These are phyloP conservation scores for Rhododendron molle DNA, from an alignment of 148 eudicot genomes.

Conservation along the genomic window DNA sequence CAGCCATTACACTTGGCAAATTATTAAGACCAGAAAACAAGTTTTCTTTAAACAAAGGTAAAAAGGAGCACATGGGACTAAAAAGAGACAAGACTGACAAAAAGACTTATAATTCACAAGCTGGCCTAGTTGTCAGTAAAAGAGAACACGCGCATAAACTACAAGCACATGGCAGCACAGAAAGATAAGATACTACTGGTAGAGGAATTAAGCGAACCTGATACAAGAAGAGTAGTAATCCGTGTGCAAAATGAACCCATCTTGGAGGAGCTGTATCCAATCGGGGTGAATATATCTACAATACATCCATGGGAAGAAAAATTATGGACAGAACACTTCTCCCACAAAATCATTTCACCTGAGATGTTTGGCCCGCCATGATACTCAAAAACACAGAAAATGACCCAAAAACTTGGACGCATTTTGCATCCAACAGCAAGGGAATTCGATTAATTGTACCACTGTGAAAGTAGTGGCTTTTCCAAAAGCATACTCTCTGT, in stretches of 20 bases:
- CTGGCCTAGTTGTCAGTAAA: neutral
- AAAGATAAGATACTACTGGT: neutral
- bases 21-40: neutral
- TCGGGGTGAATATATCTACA: slow-evolving; percentile 91
- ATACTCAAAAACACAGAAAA: neutral
- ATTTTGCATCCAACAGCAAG: slow-evolving; percentile 1
- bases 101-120: neutral
- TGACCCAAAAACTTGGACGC: too few relatives aligned
- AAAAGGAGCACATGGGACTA: neutral
- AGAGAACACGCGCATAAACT: neutral
- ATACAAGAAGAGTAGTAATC: slow-evolving; percentile 85
- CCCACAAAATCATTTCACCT: neutral
- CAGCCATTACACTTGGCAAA: neutral
- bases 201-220: slow-evolving; percentile 50
- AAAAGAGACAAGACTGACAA: slow-evolving; percentile 9
- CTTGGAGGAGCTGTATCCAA: slow-evolving; percentile 95
- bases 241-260: slow-evolving; percentile 96
- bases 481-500: neutral
- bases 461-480: neutral
- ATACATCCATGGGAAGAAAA: slow-evolving; percentile 10
- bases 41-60: neutral
- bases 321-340: neutral
- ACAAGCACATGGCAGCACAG: neutral
- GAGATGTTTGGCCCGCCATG: neutral
- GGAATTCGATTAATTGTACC: neutral